Conservation (phyloP, 352 stramenopile species). For the Phytophthora uliginosa region DNA sequence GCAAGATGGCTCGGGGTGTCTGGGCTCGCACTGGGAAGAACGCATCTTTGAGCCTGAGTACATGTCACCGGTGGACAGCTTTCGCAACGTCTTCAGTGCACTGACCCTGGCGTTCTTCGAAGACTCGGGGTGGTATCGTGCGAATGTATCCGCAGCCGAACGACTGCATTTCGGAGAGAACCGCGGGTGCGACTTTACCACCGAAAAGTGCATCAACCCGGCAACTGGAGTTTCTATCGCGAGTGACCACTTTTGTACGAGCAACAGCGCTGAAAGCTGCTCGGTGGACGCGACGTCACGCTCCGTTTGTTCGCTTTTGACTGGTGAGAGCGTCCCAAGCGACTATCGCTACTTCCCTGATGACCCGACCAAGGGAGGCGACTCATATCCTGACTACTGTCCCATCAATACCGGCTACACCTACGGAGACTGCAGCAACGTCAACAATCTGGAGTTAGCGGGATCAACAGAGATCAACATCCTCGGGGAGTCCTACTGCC, state of each 20-base stretch:
- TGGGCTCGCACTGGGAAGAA: conserved; percentile 89
- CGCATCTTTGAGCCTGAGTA: conserved; percentile 86
- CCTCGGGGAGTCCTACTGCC: conserved; percentile 78
- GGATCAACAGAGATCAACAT: conserved; percentile 64
- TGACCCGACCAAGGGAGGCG: conserved; percentile 56
- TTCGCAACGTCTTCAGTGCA: conserved; percentile 74
- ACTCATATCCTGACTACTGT: conserved; percentile 79
- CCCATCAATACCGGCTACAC: conserved; percentile 79
- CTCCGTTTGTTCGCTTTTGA: conserved; percentile 69
- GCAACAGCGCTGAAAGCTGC: conserved; percentile 70
- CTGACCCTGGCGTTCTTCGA: conserved; percentile 88
- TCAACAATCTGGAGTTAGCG: conserved; percentile 59
- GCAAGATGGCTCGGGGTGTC: conserved; percentile 69
- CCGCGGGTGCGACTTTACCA: conserved; percentile 74
- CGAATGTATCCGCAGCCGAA: conserved; percentile 58
- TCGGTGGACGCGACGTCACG: conserved; percentile 78
- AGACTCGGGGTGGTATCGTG: conserved; percentile 85
- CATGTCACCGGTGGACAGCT: conserved; percentile 86
- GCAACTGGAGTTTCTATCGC: conserved; percentile 49
- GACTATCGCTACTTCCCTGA: conserved; percentile 71
- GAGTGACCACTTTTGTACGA: conserved; percentile 75
- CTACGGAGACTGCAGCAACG: conserved; percentile 71
- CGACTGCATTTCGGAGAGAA: conserved; percentile 79
- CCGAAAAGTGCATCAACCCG: conserved; percentile 75
- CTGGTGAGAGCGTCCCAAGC: conserved; percentile 48